Percentiles rank a stretch among this genome's conserved stretches.
phyloP scores from a whole-genome alignment of 23 red algal genomes.

The Gracilaria gracilis region DNA sequence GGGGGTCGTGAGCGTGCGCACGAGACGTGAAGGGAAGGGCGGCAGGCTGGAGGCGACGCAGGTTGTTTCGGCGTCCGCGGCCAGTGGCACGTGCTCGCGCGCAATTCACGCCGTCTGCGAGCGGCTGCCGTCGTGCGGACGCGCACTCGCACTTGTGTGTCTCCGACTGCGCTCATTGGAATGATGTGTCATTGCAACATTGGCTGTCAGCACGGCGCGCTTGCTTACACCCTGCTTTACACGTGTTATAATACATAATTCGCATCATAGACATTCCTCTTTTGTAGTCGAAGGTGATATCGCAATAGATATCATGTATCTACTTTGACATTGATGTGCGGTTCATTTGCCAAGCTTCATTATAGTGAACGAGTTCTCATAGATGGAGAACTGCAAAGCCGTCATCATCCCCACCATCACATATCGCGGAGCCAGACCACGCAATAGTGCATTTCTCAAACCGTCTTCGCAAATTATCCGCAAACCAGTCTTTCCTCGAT shows the following conservation, averaged over 20 bases:
- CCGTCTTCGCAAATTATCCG: background rate
- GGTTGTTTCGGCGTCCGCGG: background rate
- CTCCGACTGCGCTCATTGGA: background rate
- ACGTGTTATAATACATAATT: too few relatives aligned
- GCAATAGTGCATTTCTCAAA: background rate
- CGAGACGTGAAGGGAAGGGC: background rate
- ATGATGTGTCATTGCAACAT: background rate
- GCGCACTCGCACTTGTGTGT: too few relatives aligned
- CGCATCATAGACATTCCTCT: too few relatives aligned
- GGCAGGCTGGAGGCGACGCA: background rate
- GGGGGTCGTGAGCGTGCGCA: background rate
- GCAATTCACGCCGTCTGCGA: too few relatives aligned
- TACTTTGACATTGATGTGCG: too few relatives aligned
- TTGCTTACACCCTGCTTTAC: background rate
- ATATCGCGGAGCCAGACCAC: conserved; percentile 6
- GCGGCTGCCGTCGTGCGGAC: too few relatives aligned
- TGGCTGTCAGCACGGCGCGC: background rate
- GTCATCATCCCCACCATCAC: background rate
- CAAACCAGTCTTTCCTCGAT: background rate
- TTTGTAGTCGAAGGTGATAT: too few relatives aligned
- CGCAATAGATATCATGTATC: too few relatives aligned
- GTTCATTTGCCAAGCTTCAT: too few relatives aligned
- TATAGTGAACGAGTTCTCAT: background rate
- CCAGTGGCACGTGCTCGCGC: conserved; percentile 6
- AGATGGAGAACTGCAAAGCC: background rate